Base-by-base conservation (phyloP, 2,329 filamentous ascomycete genomes). In the Neophaeococcomyces aloes region DNA sequence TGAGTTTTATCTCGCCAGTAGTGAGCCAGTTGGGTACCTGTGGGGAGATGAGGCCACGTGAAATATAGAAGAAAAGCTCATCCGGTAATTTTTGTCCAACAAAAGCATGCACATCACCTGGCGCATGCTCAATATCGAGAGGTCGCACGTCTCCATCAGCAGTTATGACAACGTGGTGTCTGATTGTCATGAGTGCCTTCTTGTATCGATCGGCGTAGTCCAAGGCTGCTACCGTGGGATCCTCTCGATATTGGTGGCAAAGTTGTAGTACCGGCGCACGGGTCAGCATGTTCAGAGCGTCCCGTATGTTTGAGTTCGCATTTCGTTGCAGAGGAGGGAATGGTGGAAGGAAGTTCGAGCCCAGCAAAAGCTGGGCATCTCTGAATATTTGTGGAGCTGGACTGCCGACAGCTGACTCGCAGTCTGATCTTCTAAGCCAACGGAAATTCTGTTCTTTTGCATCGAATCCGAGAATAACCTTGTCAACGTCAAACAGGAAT, bases 1-100 rank as follows among this genome's bases (percentile, higher is more conserved):
- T 74, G 40, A 95, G 75, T 23, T 83, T 66, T 45, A 94, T 76
- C 59, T 89, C 80, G 51, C 82, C 79, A 42, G 86, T 82, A 3
- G 85, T 83, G 54, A 94, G 78, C 74, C 81, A 89, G 60, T 83
- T 85, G 10, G 94, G 74, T 29, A 94, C 71, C 37, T 85, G 78
- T 18, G 86, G 73, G 21, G 85, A 79, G 51, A 96, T 78, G 33
- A 95, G 68, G 27, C 86, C 91, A 40, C 76, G 80, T 46, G 86
- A 87, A 38, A 95, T 72, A 61, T 96, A 96, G 62, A 86, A 83
- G 60, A 89, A 88, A 14, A 96, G 71, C 63, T 98, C 91, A 31
- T 87, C 79, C 0, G 91, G 87, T 4, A 98, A 71, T 47, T 88
- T 83, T 47, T 93, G 77, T n/a, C 87, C 87, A 49, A 95, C 77